Conservation (phyloP, 2,329 filamentous ascomycete genomes). For the Colletotrichum sp. region DNA sequence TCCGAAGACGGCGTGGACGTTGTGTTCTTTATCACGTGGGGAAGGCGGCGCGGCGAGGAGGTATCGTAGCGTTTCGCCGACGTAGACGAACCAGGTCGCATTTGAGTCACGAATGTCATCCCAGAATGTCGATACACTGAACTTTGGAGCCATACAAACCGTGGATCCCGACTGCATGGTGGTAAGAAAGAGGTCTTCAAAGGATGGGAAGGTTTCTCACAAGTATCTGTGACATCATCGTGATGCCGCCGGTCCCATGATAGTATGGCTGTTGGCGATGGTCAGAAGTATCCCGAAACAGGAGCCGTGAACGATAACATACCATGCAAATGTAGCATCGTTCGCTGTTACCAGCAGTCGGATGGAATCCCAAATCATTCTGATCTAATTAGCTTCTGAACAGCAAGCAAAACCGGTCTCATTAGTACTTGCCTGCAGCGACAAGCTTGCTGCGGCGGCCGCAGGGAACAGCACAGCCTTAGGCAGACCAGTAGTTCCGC, state of each 20-base stretch:
- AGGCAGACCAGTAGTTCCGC: slow-evolving; percentile 77
- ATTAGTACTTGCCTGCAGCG: background rate
- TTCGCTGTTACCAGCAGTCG: background rate
- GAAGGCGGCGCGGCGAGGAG: slow-evolving; percentile 71
- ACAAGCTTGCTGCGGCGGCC: slow-evolving; percentile 37
- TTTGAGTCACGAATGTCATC: slow-evolving; percentile 69
- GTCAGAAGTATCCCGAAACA: background rate
- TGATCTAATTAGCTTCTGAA: background rate
- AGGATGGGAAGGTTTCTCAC: slow-evolving; percentile 43
- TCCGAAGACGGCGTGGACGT: slow-evolving; percentile 64
- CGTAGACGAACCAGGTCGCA: slow-evolving; percentile 77
- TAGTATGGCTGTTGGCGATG: slow-evolving; percentile 53
- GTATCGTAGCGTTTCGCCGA: slow-evolving; percentile 79
- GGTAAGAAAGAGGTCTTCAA: slow-evolving; percentile 18
- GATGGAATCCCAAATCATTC: background rate
- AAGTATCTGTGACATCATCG: slow-evolving; percentile 59
- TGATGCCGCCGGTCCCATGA: slow-evolving; percentile 75
- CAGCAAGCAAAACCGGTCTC: accelerated
- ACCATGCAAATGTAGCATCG: slow-evolving; percentile 16
- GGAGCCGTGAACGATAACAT: accelerated
- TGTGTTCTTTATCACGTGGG: slow-evolving; percentile 65
- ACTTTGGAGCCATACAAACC: slow-evolving; percentile 68
- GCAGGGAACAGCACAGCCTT: slow-evolving; percentile 72
- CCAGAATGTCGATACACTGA: slow-evolving; percentile 76
- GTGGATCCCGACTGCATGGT: slow-evolving; percentile 44